A percentile compares a stretch with the other conserved stretches of the same genome.
Evolutionary conservation across 73 alveolate species (phyloP).

Genomic region (Tetrahymena thermophila): DNA sequence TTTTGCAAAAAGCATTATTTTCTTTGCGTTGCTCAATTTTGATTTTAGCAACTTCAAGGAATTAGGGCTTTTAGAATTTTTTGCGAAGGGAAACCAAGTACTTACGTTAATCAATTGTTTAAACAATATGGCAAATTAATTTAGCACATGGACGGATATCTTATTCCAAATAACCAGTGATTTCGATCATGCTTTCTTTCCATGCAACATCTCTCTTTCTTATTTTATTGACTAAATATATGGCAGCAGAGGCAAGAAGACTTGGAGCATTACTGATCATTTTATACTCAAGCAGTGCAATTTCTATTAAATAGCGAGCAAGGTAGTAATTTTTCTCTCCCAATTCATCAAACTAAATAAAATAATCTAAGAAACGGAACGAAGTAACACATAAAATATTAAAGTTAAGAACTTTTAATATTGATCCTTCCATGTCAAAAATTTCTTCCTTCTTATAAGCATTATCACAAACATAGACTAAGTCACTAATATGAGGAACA

Average conservation of each 20-base stretch:
- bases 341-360: conserved; percentile 10
- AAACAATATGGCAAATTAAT: conserved; percentile 9
- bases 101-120: conserved; percentile 6
- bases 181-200: conserved; percentile 15
- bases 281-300: conserved; percentile 12
- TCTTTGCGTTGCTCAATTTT: conserved; percentile 10
- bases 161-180: conserved; percentile 28
- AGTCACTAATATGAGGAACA: conserved; percentile 45
- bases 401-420: conserved; percentile 56
- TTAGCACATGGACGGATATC: conserved; percentile 35
- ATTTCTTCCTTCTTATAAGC: conserved; percentile 81
- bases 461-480: conserved; percentile 59
- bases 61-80: conserved; percentile 22
- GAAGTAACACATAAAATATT: conserved; percentile 51
- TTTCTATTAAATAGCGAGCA: conserved; percentile 31
- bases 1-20: background rate
- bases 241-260: conserved; percentile 38
- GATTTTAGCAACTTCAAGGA: conserved; percentile 27
- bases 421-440: conserved; percentile 69
- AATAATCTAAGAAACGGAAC: conserved; percentile 46
- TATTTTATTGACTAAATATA: conserved; percentile 34
- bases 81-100: conserved; percentile 20
- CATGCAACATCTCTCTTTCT: conserved; percentile 32
- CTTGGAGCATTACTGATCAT: conserved; percentile 2
- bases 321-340: conserved; percentile 14